These are phyloP conservation scores for Thozetella sp. DNA, from an alignment of 495 filamentous ascomycete species.

Conservation along the genomic window DNA sequence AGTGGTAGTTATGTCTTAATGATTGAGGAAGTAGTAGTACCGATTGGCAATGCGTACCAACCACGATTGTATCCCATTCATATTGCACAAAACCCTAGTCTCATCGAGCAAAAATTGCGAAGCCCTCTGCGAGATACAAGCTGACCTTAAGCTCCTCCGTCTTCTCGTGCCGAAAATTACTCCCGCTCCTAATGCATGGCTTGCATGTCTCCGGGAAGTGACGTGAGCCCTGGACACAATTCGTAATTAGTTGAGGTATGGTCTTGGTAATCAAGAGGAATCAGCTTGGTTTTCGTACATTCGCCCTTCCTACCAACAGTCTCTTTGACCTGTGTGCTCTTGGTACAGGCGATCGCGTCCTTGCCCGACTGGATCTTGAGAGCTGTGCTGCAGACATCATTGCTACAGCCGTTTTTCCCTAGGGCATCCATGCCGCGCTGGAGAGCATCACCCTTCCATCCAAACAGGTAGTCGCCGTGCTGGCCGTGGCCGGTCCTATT, in stretches of 20 bases:
- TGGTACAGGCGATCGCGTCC: neutral
- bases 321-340: neutral
- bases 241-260: neutral
- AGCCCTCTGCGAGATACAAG: no score
- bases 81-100: no score
- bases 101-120: no score
- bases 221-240: neutral
- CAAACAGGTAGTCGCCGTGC: conserved; percentile 55
- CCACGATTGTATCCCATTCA: no score
- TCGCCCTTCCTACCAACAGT: conserved; percentile 1
- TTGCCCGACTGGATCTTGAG: neutral
- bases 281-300: neutral
- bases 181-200: neutral
- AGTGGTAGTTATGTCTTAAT: no score
- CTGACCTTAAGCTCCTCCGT: no score
- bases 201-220: neutral
- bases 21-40: no score
- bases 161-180: no score
- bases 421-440: conserved; percentile 49
- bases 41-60: no score
- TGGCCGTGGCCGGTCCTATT: conserved; percentile 32
- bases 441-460: conserved; percentile 48
- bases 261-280: neutral
- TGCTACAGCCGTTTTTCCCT: conserved; percentile 1
- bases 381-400: neutral